Evolutionary conservation across 2,329 filamentous ascomycete species (phyloP).

Genomic region (Cytospora leucostoma): DNA sequence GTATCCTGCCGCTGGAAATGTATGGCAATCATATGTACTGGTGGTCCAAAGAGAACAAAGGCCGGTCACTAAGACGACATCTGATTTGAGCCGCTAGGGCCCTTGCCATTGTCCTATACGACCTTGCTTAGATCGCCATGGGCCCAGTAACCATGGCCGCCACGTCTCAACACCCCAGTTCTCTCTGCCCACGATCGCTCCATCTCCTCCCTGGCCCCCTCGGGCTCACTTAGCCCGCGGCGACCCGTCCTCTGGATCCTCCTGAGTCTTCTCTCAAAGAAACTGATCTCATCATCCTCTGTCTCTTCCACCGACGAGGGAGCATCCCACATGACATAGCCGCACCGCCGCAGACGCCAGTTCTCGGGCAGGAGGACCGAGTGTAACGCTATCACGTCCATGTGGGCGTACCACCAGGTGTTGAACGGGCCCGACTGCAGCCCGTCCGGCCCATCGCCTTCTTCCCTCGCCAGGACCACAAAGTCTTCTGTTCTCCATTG

Average conservation of each 20-base stretch:
- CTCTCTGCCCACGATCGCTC: not conserved
- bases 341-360: not conserved
- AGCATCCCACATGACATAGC: conserved; percentile 9
- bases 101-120: not conserved
- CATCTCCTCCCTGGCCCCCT: not conserved
- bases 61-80: not conserved
- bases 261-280: not conserved
- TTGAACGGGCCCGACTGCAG: not conserved
- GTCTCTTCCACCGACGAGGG: too few relatives aligned
- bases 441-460: not conserved
- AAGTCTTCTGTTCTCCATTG: too few relatives aligned
- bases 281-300: not conserved
- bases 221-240: not conserved
- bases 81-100: not conserved
- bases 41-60: too few relatives aligned
- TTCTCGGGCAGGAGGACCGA: not conserved
- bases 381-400: rapidly evolving
- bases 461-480: too few relatives aligned
- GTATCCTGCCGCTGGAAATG: too few relatives aligned
- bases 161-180: not conserved
- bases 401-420: not conserved
- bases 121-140: not conserved
- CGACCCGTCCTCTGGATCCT: not conserved
- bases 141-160: not conserved
- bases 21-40: too few relatives aligned